These are phyloP conservation scores for Penicillium fuscoglaucum DNA, from an alignment of 2,329 filamentous ascomycete genomes.

Conservation along the genomic window DNA sequence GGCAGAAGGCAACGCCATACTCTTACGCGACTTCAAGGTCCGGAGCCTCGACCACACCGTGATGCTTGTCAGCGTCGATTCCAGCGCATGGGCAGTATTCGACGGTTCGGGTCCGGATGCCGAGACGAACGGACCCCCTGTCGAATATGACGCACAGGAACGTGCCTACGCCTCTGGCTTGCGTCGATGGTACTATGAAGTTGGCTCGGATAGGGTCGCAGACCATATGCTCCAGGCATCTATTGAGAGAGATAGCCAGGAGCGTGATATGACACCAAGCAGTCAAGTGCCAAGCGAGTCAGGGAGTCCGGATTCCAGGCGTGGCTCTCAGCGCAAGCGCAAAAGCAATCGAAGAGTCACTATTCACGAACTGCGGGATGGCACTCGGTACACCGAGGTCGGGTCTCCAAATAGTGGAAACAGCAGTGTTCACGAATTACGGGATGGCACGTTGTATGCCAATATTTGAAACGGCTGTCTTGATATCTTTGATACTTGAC, in stretches of 20 bases:
- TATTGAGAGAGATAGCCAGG: slow-evolving; percentile 32
- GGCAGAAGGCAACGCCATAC: slow-evolving; percentile 43
- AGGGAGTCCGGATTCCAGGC: slow-evolving; percentile 34
- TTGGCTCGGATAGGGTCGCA: slow-evolving; percentile 37
- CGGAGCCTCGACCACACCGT: slow-evolving; percentile 42
- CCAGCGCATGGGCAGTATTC: slow-evolving; percentile 52
- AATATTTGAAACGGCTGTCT: slow-evolving; percentile 31
- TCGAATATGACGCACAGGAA: slow-evolving; percentile 45
- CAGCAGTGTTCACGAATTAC: slow-evolving; percentile 44
- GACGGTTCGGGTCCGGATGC: slow-evolving; percentile 28
- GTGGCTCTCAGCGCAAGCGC: slow-evolving; percentile 31
- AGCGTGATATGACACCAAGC: slow-evolving; percentile 26
- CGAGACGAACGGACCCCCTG: slow-evolving; percentile 39
- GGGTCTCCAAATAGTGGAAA: slow-evolving; percentile 35
- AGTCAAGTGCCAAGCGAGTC: slow-evolving; percentile 34
- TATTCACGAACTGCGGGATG: slow-evolving; percentile 46
- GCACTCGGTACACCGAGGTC: slow-evolving; percentile 43
- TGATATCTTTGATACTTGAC: not conserved
- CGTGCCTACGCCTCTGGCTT: slow-evolving; percentile 35
- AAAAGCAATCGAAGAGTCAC: slow-evolving; percentile 39
- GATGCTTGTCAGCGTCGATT: slow-evolving; percentile 43
- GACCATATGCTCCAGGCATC: slow-evolving; percentile 40
- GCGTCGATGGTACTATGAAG: slow-evolving; percentile 44
- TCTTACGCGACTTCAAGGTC: slow-evolving; percentile 50
- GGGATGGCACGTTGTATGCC: slow-evolving; percentile 47